Percentiles rank a stretch among this genome's conserved stretches.
phyloP scores from a whole-genome alignment of 352 stramenopile species.

The Hyaloperonospora brassicae region DNA sequence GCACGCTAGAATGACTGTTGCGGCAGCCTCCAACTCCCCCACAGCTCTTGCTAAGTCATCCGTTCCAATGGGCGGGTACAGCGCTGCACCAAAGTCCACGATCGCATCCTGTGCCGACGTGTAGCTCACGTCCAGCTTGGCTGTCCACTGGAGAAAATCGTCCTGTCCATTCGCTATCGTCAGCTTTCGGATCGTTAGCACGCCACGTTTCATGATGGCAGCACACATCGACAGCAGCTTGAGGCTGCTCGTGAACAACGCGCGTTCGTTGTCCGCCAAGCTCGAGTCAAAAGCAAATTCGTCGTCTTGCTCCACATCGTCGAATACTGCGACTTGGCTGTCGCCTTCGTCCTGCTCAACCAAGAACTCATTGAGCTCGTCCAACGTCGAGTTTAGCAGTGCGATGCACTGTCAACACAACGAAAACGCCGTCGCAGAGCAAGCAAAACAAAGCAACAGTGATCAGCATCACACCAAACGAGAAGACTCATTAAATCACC shows the following conservation, averaged over 20 bases:
- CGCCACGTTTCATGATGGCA: slow-evolving; percentile 71
- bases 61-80: slow-evolving; percentile 67
- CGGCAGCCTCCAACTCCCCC: slow-evolving; percentile 24
- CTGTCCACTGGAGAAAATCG: slow-evolving; percentile 65
- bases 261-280: slow-evolving; percentile 56
- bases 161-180: slow-evolving; percentile 49
- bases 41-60: slow-evolving; percentile 47
- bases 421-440: not conserved
- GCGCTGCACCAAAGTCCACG: slow-evolving; percentile 73
- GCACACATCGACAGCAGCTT: slow-evolving; percentile 68
- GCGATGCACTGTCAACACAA: slow-evolving; percentile 46
- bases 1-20: slow-evolving; percentile 34
- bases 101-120: slow-evolving; percentile 49
- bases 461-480: not conserved
- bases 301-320: slow-evolving; percentile 59
- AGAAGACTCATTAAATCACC: not conserved
- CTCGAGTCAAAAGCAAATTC: slow-evolving; percentile 74
- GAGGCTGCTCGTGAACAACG: slow-evolving; percentile 54
- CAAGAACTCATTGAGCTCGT: slow-evolving; percentile 73
- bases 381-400: slow-evolving; percentile 75
- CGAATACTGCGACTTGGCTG: slow-evolving; percentile 17
- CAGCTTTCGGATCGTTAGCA: slow-evolving; percentile 72
- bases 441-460: not conserved
- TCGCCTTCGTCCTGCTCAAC: slow-evolving; percentile 35
- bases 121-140: slow-evolving; percentile 56